Evolutionary conservation across 345 rosid genomes (phyloP), one percentile per base, ranked within the genome.

Genomic region (Ailanthus altissimus): DNA sequence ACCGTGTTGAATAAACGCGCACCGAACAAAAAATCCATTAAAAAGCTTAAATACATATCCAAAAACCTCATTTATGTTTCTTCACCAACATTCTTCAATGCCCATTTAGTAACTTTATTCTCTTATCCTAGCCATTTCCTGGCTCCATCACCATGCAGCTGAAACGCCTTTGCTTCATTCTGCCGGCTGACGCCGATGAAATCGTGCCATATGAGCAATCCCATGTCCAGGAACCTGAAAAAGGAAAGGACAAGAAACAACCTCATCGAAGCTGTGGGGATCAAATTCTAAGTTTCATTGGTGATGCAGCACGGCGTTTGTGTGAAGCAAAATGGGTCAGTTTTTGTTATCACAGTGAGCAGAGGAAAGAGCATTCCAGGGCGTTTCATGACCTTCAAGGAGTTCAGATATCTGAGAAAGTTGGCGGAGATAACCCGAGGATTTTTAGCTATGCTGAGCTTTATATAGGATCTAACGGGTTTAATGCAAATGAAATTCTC

Each of bases 391-490:
- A 96, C 86, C 81, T 86, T 81, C 98, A 91, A 77, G 99, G 98
- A 25, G 88, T 96, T 54, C 92, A 90, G 28, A 78, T 96, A n/a
- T 81, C 88, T 3, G 94, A 86, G 68, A 92, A 93, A 83, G 86
- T 93, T 40, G 97, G 93, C 0, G 84, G 74, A 23, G 98, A 92
- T 28, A 93, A 91, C 75, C 97, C 98, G 0, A 89, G 99, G 85
- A 91, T 91, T 79, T 96, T 93, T 58, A 90, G 99, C 51, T 96
- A 92, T 78, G 82, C 97, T 0, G 98, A 96, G 89, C 93, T 96
- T 54, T 96, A 92, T 70, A 96, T 96, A 69, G 99, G 99, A 5
- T 84, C 97, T 28, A 92, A 89, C 0, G 99, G 97, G 20, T 96
- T 96, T 36, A 83, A 85, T 67, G 87, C 88, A 32, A 89, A 87